phyloP scores from a whole-genome alignment of 345 rosid genomes.

The Physaria fendleri region DNA sequence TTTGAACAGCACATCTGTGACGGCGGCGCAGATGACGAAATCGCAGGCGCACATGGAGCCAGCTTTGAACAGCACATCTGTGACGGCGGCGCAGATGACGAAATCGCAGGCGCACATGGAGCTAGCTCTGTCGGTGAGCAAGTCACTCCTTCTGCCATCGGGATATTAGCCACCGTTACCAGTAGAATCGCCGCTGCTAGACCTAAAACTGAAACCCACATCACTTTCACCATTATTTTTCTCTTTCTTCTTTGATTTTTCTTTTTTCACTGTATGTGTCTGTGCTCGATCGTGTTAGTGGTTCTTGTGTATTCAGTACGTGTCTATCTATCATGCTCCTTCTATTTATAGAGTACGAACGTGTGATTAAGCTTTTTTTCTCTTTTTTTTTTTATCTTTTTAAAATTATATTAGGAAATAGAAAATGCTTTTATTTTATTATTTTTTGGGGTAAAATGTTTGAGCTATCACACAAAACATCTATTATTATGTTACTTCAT shows the following conservation, averaged over 20 bases:
- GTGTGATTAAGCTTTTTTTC: background rate
- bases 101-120: conserved; percentile 40
- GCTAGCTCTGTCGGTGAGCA: conserved; percentile 45
- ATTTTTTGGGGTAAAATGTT: too few species aligned
- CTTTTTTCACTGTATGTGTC: background rate
- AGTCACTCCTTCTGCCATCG: conserved; percentile 39
- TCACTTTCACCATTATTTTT: conserved; percentile 20
- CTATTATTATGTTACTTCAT: too few species aligned
- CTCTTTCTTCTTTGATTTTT: conserved; percentile 1
- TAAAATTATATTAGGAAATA: too few species aligned
- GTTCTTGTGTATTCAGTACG: background rate
- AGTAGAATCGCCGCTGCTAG: conserved; percentile 1
- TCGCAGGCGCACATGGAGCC: conserved; percentile 39
- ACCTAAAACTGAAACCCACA: background rate
- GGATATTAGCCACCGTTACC: background rate
- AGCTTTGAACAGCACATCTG: conserved; percentile 47
- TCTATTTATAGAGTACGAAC: conserved; percentile 5
- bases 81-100: conserved; percentile 37
- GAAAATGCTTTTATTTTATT: too few species aligned
- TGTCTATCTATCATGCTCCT: background rate
- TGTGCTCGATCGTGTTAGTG: background rate
- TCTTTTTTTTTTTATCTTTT: too few species aligned
- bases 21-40: conserved; percentile 35
- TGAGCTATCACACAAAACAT: too few species aligned
- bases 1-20: conserved; percentile 47